Base-by-base conservation (phyloP, 2,329 filamentous ascomycete genomes). In the Diplodia corticola region DNA sequence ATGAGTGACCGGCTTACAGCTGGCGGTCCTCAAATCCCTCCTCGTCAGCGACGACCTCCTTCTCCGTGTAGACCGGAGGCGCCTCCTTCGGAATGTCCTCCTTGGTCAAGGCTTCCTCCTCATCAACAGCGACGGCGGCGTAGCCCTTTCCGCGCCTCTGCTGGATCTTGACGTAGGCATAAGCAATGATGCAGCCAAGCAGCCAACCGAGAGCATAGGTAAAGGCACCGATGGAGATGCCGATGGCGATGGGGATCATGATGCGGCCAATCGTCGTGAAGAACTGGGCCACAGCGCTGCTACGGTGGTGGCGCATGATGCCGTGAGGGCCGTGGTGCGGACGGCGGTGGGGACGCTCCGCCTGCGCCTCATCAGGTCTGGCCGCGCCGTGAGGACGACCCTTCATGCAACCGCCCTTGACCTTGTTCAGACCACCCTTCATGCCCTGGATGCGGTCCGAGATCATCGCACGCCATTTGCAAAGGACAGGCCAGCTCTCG, bases 171-270 rank as follows among this genome's bases (percentile, higher is more conserved):
- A 85, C 84, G 80, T 86, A 86, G 28, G 88, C 59, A 67, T 85
- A 86, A 61, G 89, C 83, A 64, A 88, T 80, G 63, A 89, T 71
- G 60, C 85, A 87, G 68, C 88, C 89, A 48, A 89, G 76, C 66
- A 88, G 78, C 84, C 92, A 89, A 64, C 88, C 89, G 54, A 91
- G 74, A 48, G 91, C 75, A 76, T 89, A 89, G 69, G 89, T 87
- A 33, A 83, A 82, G 64, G 91, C 84, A 73, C 90, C 90, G 51
- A 88, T 88, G 26, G 87, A 83, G 69, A 92, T 83, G 67, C 90
- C 90, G 69, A 91, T 83, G 63, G 90, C 78, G 63, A 91, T 82
- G 1, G 90, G 90, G 46, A 92, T 80, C 69, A 85, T 81, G 59
- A 90, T 81, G 71, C 85, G 85, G 72, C 82, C 81, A 54, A 87